These are phyloP conservation scores for Monotropa hypopitys DNA, from an alignment of 179 eudicot species.

Conservation along the genomic window DNA sequence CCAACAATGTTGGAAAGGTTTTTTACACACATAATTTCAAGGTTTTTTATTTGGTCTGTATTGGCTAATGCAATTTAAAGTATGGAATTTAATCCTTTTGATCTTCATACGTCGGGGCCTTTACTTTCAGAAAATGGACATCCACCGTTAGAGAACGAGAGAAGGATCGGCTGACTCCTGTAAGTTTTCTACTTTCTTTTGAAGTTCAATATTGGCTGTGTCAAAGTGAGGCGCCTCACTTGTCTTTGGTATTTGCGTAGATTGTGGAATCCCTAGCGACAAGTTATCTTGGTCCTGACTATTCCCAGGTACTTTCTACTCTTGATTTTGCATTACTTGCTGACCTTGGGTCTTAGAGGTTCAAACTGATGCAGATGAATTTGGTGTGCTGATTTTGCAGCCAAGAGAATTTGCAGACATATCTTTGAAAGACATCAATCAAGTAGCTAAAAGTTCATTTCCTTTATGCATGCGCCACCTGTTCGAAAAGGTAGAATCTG, in stretches of 20 bases:
- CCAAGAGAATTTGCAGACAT: slow-evolving; percentile 63
- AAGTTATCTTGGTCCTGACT: slow-evolving; percentile 89
- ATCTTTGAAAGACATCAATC: slow-evolving; percentile 75
- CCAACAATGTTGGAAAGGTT: neutral
- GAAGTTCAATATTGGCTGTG: neutral
- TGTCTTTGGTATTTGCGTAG: slow-evolving; percentile 23
- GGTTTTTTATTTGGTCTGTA: neutral
- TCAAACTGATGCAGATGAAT: slow-evolving; percentile 7
- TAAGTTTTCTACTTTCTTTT: slow-evolving; percentile 27
- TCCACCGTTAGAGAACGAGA: slow-evolving; percentile 73
- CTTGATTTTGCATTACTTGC: neutral
- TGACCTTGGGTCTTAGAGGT: neutral
- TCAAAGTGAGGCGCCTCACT: slow-evolving; percentile 4
- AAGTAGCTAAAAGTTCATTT: slow-evolving; percentile 70
- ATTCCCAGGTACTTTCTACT: slow-evolving; percentile 53
- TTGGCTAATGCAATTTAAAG: neutral
- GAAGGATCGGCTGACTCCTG: slow-evolving; percentile 82
- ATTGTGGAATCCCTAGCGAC: slow-evolving; percentile 79
- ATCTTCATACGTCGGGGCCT: neutral
- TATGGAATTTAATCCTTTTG: neutral
- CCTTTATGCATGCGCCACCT: slow-evolving; percentile 97
- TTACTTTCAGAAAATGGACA: slow-evolving; percentile 71
- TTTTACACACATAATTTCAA: neutral
- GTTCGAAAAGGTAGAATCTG: slow-evolving; percentile 60
- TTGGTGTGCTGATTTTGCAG: slow-evolving; percentile 27